Percentiles rank a stretch among this genome's conserved stretches.
These are phyloP conservation scores for Neurospora sp. DNA, from an alignment of 495 filamentous ascomycete species.

Conservation along the genomic window DNA sequence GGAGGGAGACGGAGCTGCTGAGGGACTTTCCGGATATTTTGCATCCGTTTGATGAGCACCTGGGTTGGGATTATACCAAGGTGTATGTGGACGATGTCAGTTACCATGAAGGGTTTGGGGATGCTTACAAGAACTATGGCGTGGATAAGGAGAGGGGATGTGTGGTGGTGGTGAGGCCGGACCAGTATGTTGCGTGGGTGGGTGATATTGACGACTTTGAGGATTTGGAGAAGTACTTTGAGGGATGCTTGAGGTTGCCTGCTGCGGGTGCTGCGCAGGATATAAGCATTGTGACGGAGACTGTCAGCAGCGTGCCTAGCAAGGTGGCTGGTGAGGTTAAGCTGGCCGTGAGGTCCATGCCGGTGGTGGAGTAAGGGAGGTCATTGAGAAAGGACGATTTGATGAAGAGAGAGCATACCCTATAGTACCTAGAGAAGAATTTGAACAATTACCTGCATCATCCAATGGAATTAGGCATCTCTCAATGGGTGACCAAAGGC, in stretches of 20 bases:
- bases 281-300: neutral
- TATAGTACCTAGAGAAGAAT: neutral
- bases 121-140: conserved; percentile 55
- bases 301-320: neutral
- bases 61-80: conserved; percentile 56
- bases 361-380: neutral
- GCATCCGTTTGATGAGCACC: conserved; percentile 45
- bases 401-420: neutral
- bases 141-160: conserved; percentile 50
- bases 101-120: conserved; percentile 49
- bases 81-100: conserved; percentile 55
- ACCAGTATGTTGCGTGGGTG: conserved; percentile 54
- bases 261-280: neutral
- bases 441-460: neutral
- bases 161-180: conserved; percentile 45
- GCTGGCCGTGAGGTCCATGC: neutral
- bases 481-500: too few relatives aligned
- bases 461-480: neutral
- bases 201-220: conserved; percentile 45
- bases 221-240: conserved; percentile 28
- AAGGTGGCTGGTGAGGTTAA: neutral
- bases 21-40: conserved; percentile 47
- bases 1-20: conserved; percentile 41
- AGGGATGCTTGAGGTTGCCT: conserved; percentile 20
- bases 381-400: neutral